Conservation (phyloP, 192 early-diverging fungal genomes). For the Piromyces finnis region DNA sequence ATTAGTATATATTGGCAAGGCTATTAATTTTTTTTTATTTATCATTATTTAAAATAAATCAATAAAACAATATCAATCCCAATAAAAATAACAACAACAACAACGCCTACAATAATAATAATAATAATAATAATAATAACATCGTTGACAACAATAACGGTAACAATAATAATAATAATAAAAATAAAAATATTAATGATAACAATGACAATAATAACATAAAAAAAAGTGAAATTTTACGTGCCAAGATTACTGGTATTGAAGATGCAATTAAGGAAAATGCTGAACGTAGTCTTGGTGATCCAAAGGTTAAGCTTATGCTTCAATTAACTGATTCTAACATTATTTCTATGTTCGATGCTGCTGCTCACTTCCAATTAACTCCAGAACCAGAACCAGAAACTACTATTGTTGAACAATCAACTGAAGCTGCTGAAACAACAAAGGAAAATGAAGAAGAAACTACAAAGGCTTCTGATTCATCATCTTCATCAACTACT, state of each 20-base stretch:
- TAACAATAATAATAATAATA: not conserved
- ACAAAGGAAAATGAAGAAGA: not conserved
- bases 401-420: slow-evolving; percentile 3
- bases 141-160: not conserved
- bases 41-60: no score
- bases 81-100: no score
- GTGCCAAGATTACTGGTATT: slow-evolving; percentile 49
- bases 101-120: no score
- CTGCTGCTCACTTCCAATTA: slow-evolving; percentile 25
- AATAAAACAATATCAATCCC: no score
- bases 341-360: slow-evolving; percentile 46
- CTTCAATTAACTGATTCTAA: slow-evolving; percentile 69
- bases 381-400: slow-evolving; percentile 12
- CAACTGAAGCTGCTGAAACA: not conserved
- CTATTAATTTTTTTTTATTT: no score
- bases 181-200: not conserved
- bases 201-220: not conserved
- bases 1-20: no score
- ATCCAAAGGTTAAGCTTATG: slow-evolving; percentile 67
- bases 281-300: slow-evolving; percentile 11
- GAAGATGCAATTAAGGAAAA: slow-evolving; percentile 37
- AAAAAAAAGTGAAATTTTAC: slow-evolving; percentile 23
- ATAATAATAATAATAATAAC: no score
- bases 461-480: not conserved
- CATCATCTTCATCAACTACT: not conserved